A percentile compares a stretch with the other conserved stretches of the same genome.
These are phyloP conservation scores for Periconia digitata DNA, from an alignment of 2,329 filamentous ascomycete genomes.

Conservation along the genomic window DNA sequence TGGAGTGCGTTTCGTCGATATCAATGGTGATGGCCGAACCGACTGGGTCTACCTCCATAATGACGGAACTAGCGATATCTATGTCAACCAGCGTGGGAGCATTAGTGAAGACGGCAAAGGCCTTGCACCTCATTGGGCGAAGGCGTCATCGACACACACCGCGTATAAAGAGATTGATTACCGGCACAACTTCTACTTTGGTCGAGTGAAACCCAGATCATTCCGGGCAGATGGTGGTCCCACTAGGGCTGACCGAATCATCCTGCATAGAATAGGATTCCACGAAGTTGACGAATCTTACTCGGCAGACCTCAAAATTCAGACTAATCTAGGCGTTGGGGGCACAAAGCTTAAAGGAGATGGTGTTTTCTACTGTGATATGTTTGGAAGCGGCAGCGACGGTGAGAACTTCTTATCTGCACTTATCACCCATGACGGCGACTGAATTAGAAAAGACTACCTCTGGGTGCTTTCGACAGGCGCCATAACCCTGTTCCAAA, in stretches of 20 bases:
- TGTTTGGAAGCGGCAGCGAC: slow-evolving; percentile 26
- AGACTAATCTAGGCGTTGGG: slow-evolving; percentile 25
- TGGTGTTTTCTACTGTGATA: slow-evolving; percentile 33
- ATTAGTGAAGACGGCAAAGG: slow-evolving; percentile 7
- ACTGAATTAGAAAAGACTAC: too few species aligned
- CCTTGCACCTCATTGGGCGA: slow-evolving; percentile 13
- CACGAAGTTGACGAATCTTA: slow-evolving; percentile 1
- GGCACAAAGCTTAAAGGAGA: slow-evolving; percentile 25
- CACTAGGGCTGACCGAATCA: slow-evolving; percentile 14
- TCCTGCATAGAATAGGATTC: slow-evolving; percentile 17
- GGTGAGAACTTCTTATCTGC: too few species aligned
- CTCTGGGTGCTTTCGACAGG: slow-evolving; percentile 12
- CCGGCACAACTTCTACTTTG: too few species aligned
- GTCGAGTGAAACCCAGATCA: too few species aligned
- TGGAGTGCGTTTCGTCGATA: slow-evolving; percentile 20
- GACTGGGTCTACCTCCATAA: slow-evolving; percentile 21
- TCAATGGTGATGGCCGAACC: slow-evolving; percentile 25
- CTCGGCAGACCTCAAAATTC: slow-evolving; percentile 13
- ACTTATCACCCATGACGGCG: too few species aligned
- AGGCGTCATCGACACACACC: not conserved
- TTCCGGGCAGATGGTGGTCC: slow-evolving; percentile 25
- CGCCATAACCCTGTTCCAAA: slow-evolving; percentile 9
- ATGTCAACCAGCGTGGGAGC: slow-evolving; percentile 18
- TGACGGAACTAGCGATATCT: slow-evolving; percentile 11
- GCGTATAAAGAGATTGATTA: too few species aligned